phyloP scores from a whole-genome alignment of 352 stramenopile species.

The Thraustochytrium sp. region DNA sequence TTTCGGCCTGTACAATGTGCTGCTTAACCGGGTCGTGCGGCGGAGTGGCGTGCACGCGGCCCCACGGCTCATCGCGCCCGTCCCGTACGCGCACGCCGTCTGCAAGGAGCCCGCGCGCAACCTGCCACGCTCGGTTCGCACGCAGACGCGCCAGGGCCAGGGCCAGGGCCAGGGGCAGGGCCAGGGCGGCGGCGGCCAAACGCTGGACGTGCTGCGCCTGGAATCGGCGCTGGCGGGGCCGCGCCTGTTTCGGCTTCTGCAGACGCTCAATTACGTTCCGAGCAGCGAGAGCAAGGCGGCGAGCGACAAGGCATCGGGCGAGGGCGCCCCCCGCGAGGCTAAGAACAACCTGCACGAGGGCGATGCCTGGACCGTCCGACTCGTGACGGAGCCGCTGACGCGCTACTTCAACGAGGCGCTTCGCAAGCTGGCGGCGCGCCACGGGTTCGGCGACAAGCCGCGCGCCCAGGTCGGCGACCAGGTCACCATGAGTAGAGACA shows the following conservation, averaged over 20 bases:
- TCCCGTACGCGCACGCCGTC: background rate
- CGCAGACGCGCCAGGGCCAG: background rate
- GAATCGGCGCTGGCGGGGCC: background rate
- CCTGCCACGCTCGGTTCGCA: background rate
- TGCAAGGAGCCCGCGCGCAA: background rate
- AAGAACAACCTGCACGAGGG: background rate
- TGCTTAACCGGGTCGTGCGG: background rate
- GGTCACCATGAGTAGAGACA: background rate
- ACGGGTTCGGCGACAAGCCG: background rate
- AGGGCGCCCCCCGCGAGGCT: background rate
- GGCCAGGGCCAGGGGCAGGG: too few relatives aligned
- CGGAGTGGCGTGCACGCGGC: background rate
- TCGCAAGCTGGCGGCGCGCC: background rate
- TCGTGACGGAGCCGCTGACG: background rate
- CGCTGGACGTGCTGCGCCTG: background rate
- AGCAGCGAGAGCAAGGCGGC: background rate
- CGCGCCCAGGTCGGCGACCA: background rate
- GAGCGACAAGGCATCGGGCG: background rate
- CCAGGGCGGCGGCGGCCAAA: background rate
- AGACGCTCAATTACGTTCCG: background rate
- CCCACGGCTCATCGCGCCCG: background rate
- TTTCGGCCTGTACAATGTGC: background rate
- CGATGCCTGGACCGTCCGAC: background rate
- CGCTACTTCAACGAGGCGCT: background rate
- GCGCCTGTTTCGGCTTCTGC: background rate